Percentiles rank a stretch among this genome's conserved stretches.
Evolutionary conservation across 345 rosid genomes (phyloP).

Genomic region (Corchorus capsularis): DNA sequence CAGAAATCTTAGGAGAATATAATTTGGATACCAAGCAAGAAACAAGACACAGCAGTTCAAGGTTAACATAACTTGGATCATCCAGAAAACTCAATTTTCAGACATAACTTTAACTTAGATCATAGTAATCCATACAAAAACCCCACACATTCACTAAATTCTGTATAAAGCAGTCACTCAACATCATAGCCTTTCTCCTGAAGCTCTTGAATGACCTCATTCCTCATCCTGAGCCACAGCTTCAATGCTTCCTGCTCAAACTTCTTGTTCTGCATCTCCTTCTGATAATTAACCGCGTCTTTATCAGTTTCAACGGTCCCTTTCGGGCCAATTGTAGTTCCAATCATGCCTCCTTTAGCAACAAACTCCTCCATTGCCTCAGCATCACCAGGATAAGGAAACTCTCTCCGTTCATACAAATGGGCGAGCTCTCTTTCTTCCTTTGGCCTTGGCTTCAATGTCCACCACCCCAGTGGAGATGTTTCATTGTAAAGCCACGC

Average conservation of each 20-base stretch:
- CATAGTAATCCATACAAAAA: not conserved
- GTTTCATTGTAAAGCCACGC: slow-evolving; percentile 82
- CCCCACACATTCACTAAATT: not conserved
- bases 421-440: slow-evolving; percentile 80
- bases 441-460: slow-evolving; percentile 79
- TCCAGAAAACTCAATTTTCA: not conserved
- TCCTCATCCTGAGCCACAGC: slow-evolving; percentile 89
- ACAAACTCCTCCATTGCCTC: slow-evolving; percentile 93
- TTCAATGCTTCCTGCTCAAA: slow-evolving; percentile 73
- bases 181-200: slow-evolving; percentile 79
- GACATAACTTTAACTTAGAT: no score
- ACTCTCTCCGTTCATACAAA: slow-evolving; percentile 74
- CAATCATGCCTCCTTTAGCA: slow-evolving; percentile 78
- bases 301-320: slow-evolving; percentile 60
- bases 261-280: slow-evolving; percentile 68
- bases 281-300: slow-evolving; percentile 52
- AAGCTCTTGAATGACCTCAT: slow-evolving; percentile 79
- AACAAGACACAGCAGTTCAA: not conserved
- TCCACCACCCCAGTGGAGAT: slow-evolving; percentile 94
- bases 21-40: not conserved
- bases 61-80: not conserved
- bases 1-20: not conserved
- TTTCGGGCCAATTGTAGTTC: slow-evolving; percentile 72
- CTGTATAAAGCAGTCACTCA: slow-evolving; percentile 38
- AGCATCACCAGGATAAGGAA: slow-evolving; percentile 83